These are phyloP conservation scores for Neonectria punicea DNA, from an alignment of 2,329 filamentous ascomycete species.

Conservation along the genomic window DNA sequence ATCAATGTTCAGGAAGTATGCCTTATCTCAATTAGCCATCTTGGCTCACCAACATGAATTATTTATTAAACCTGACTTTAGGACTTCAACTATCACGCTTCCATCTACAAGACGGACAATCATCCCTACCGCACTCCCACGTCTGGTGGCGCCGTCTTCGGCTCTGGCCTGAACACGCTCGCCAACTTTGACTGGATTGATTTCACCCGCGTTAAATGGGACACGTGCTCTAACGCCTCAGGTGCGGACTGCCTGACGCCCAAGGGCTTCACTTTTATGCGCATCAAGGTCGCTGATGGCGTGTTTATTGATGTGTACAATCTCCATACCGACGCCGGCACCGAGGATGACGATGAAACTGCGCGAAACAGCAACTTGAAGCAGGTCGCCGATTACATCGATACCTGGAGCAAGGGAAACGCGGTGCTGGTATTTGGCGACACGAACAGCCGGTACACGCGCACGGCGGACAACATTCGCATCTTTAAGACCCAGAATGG, in stretches of 20 bases:
- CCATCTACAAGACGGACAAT: slow-evolving; percentile 68
- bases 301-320: slow-evolving; percentile 74
- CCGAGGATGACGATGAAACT: slow-evolving; percentile 58
- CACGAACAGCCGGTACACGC: slow-evolving; percentile 72
- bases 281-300: slow-evolving; percentile 59
- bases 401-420: slow-evolving; percentile 65
- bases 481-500: slow-evolving; percentile 58
- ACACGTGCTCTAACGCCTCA: slow-evolving; percentile 64
- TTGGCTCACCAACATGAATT: no score
- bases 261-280: slow-evolving; percentile 77
- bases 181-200: slow-evolving; percentile 65
- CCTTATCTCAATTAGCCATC: neutral
- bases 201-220: slow-evolving; percentile 68
- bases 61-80: neutral
- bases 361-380: slow-evolving; percentile 69
- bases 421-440: slow-evolving; percentile 73
- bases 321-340: slow-evolving; percentile 71
- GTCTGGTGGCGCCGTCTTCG: slow-evolving; percentile 71
- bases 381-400: slow-evolving; percentile 69
- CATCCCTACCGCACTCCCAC: slow-evolving; percentile 71
- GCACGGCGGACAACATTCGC: slow-evolving; percentile 56
- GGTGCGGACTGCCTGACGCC: slow-evolving; percentile 72
- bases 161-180: slow-evolving; percentile 72
- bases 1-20: slow-evolving; percentile 70
- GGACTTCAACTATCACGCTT: slow-evolving; percentile 75